Conservation (phyloP, 2,329 filamentous ascomycete genomes). For the Pyrenochaeta sp. region DNA sequence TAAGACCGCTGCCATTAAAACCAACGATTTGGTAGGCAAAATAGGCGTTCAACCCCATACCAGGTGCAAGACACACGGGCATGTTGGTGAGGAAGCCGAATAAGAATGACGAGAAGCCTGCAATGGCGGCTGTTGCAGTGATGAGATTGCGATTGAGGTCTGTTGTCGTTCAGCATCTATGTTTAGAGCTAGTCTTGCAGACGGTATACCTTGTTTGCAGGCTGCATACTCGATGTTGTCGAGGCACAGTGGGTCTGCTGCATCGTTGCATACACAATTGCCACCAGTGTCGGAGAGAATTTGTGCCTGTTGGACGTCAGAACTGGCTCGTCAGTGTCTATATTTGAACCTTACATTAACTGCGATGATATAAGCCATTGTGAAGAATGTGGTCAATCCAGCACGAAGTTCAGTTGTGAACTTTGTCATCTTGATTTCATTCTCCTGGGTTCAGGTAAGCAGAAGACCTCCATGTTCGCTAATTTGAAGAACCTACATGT, state of each 20-base stretch:
- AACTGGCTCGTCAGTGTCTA: not conserved
- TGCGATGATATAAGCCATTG: slow-evolving; percentile 52
- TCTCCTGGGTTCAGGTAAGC: slow-evolving; percentile 58
- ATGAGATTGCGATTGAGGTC: slow-evolving; percentile 77
- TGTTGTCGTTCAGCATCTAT: slow-evolving; percentile 16
- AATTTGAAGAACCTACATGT: slow-evolving; percentile 70
- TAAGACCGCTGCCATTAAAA: slow-evolving; percentile 72
- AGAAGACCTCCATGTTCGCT: too few relatives aligned
- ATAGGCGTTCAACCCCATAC: slow-evolving; percentile 75
- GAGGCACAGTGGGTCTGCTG: slow-evolving; percentile 60
- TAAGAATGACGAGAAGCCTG: slow-evolving; percentile 76
- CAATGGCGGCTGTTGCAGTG: slow-evolving; percentile 83
- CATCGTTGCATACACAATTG: slow-evolving; percentile 71
- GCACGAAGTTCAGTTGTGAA: slow-evolving; percentile 87
- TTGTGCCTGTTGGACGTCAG: slow-evolving; percentile 38
- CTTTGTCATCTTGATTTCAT: slow-evolving; percentile 75
- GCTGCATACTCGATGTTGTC: slow-evolving; percentile 65
- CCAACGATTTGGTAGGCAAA: slow-evolving; percentile 86
- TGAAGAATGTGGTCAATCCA: slow-evolving; percentile 73
- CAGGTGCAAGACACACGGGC: slow-evolving; percentile 51
- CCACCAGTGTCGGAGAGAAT: slow-evolving; percentile 68
- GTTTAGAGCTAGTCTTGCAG: too few relatives aligned
- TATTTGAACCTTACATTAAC: slow-evolving; percentile 30
- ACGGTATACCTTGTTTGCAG: slow-evolving; percentile 58
- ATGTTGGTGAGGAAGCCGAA: slow-evolving; percentile 86